A percentile compares a stretch with the other conserved stretches of the same genome.
Evolutionary conservation across 2,329 filamentous ascomycete species (phyloP).

Genomic region (Berkeleyomyces basicola): DNA sequence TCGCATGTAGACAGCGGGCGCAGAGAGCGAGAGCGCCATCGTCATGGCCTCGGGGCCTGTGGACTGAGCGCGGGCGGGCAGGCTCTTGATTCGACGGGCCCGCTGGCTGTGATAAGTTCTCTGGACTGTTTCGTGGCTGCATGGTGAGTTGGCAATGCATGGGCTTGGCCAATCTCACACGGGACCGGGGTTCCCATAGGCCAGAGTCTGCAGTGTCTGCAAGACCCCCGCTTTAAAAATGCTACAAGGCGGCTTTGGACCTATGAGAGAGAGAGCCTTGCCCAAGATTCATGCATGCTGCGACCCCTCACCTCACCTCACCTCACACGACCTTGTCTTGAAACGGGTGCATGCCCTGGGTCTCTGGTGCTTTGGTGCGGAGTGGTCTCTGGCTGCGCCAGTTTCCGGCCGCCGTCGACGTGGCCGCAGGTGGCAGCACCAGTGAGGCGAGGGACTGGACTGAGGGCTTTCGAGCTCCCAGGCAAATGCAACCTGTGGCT

Average conservation of each 20-base stretch:
- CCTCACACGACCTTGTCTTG: neutral
- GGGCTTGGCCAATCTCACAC: slow-evolving; percentile 10
- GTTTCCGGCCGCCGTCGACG: neutral
- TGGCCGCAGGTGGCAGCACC: neutral
- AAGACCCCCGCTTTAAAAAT: slow-evolving; percentile 9
- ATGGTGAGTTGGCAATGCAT: slow-evolving; percentile 15
- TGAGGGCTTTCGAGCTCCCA: neutral
- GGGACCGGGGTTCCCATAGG: slow-evolving; percentile 13
- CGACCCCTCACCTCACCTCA: neutral
- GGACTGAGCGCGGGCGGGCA: slow-evolving; percentile 7
- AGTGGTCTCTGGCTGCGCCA: no score
- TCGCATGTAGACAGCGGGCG: no score
- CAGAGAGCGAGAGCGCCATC: neutral
- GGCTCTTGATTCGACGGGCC: slow-evolving; percentile 6
- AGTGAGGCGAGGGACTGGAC: no score
- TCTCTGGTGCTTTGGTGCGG: no score
- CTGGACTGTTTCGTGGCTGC: slow-evolving; percentile 11
- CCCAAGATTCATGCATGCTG: slow-evolving; percentile 6
- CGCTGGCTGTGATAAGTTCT: neutral
- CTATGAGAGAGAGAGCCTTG: slow-evolving; percentile 13
- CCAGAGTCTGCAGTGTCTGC: slow-evolving; percentile 2
- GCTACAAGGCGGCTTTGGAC: neutral
- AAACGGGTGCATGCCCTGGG: neutral
- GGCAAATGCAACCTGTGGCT: neutral
- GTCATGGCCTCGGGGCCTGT: neutral